phyloP scores from a whole-genome alignment of 2,329 filamentous ascomycete species.

The Hypoxylon sp. region DNA sequence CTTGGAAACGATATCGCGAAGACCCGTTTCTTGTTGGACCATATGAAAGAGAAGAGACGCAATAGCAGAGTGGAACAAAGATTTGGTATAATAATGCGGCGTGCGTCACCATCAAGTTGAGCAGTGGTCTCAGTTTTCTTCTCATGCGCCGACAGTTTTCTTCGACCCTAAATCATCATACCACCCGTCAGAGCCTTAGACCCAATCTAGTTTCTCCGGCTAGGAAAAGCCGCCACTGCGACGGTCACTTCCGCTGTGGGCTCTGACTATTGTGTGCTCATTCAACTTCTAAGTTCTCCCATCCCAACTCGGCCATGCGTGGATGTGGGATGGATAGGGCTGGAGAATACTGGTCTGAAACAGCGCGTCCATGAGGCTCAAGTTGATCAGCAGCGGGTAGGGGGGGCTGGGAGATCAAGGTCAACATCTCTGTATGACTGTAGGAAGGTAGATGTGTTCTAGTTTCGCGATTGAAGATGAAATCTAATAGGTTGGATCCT shows the following conservation, averaged over 20 bases:
- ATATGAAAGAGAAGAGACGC: not conserved
- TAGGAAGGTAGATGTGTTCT: too few species aligned
- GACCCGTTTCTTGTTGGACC: not conserved
- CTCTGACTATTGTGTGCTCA: constrained; percentile 1
- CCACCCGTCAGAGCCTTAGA: constrained; percentile 1
- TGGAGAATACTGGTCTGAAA: not conserved
- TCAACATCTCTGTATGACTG: not conserved
- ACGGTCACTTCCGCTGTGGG: constrained; percentile 23
- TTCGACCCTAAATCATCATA: not conserved
- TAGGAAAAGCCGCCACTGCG: constrained; percentile 14
- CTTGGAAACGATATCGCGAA: not conserved
- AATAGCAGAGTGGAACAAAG: not conserved
- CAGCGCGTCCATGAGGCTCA: not conserved
- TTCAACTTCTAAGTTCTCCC: not conserved
- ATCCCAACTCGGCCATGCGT: not conserved
- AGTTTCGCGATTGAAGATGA: not conserved
- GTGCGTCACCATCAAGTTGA: constrained; percentile 5
- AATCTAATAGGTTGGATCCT: not conserved
- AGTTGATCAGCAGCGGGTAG: not conserved
- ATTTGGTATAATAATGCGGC: constrained; percentile 5
- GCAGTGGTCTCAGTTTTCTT: constrained; percentile 3
- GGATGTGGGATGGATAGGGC: not conserved
- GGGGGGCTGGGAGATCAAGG: not conserved
- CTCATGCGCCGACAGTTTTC: constrained; percentile 3
- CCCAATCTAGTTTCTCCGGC: constrained; percentile 8